phyloP scores from a whole-genome alignment of 306 rosid species.

The Purshia tridentata region DNA sequence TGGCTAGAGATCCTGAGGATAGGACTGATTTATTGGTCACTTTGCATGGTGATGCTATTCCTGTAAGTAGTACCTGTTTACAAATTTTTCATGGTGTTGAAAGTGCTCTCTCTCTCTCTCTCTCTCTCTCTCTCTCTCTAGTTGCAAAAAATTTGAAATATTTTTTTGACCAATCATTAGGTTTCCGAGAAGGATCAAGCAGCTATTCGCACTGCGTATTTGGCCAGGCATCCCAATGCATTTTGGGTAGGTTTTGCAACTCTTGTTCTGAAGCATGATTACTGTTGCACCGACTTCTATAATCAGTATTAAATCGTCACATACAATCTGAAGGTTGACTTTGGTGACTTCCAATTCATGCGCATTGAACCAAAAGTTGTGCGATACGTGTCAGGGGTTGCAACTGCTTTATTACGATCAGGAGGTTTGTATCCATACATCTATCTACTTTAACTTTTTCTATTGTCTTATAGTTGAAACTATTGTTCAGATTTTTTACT shows the following conservation, averaged over 20 bases:
- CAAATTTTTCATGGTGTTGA: neutral
- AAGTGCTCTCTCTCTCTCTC: conserved; percentile 16
- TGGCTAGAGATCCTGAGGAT: conserved; percentile 90
- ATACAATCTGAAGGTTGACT: conserved; percentile 79
- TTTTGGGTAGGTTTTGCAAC: conserved; percentile 69
- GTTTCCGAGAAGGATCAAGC: conserved; percentile 66
- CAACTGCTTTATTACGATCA: conserved; percentile 86
- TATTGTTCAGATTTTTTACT: too few relatives aligned
- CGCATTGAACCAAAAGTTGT: conserved; percentile 78
- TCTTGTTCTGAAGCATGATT: conserved; percentile 27
- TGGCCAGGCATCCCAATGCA: conserved; percentile 84
- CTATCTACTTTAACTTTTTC: conserved; percentile 8
- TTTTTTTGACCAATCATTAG: conserved; percentile 34
- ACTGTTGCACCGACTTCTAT: conserved; percentile 2
- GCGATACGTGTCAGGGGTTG: conserved; percentile 84
- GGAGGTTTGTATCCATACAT: conserved; percentile 71
- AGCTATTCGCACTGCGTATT: conserved; percentile 71
- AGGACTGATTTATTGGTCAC: conserved; percentile 86
- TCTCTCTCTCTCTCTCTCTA: conserved; percentile 6
- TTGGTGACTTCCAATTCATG: conserved; percentile 89
- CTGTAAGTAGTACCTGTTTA: conserved; percentile 53
- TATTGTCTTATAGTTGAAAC: too few relatives aligned
- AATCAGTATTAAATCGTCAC: conserved; percentile 14
- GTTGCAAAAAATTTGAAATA: conserved; percentile 14
- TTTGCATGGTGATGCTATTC: conserved; percentile 76